Base-by-base conservation (phyloP, 306 rosid genomes). In the Styphnolobium japonicum region DNA sequence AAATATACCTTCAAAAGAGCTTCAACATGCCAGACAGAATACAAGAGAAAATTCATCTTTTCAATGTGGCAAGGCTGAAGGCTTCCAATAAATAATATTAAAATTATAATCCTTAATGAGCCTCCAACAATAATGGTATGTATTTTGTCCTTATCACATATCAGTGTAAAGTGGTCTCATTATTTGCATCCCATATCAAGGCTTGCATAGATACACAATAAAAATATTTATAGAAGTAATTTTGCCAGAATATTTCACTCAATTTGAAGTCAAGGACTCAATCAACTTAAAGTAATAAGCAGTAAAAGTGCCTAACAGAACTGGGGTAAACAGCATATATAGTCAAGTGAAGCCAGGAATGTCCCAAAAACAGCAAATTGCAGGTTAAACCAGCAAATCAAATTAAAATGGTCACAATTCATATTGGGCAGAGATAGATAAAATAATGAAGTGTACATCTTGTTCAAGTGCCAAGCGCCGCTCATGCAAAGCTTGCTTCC, bases 401-500 rank as follows among this genome's bases (percentile, higher is more conserved):
- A 39, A 75, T 39, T n/a, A 46, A 66, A 74, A 45, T 22, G 3
- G 46, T 46, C 19, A 37, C 37, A 67, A 71, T 37, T 70, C 36
- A 52, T 65, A 39, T 15, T 10, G 65, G 21, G 62, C 18, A 65
- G 19, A 42, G 10, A 40, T 63, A 25, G n/a, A 79, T 63, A 63
- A n/a, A 82, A 56, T 0, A 71, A 48, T 40, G 21, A 71, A 76
- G 56, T 78, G 52, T 91, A 96, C 99, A 86, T 96, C 98, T 89
- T 96, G 99, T 61, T 96, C 99, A 80, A 96, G 98, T 71, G 98
- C 99, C 88, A 96, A 76, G 60, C 99, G 98, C 75, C 98, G 87
- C 85, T 96, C 99, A 74, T 96, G 99, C 92, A 96, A 83, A 84
- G 99, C 99, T 82, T 96, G 98, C 86, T 96, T 96, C 86, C 98